Percentiles rank a stretch among this genome's conserved stretches.
These are phyloP conservation scores for Linnemannia elongata DNA, from an alignment of 192 early-diverging fungal species.

Conservation along the genomic window DNA sequence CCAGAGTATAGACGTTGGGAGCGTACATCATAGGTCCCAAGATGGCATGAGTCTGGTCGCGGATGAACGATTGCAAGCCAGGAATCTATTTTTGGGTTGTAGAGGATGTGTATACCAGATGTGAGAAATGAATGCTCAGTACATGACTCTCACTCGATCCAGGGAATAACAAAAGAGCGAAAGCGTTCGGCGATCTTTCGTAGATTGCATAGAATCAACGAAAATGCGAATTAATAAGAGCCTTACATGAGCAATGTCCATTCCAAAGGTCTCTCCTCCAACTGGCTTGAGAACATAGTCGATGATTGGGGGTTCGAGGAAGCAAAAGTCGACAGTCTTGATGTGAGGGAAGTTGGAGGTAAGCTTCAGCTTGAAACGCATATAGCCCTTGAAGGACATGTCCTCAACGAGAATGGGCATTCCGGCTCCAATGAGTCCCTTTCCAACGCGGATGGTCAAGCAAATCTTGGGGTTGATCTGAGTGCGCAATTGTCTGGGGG, in stretches of 20 bases:
- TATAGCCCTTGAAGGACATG: conserved; percentile 83
- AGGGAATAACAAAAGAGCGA: not conserved
- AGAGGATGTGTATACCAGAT: not conserved
- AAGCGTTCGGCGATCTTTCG: not conserved
- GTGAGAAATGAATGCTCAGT: not conserved
- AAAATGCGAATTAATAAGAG: not conserved
- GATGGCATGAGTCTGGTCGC: conserved; percentile 78
- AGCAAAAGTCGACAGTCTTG: conserved; percentile 84
- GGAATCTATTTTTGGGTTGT: conserved; percentile 71
- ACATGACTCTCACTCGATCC: not conserved
- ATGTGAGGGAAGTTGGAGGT: conserved; percentile 91
- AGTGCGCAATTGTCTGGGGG: conserved; percentile 73
- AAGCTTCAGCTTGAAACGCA: conserved; percentile 87
- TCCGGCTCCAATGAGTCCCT: conserved; percentile 86
- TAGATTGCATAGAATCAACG: not conserved
- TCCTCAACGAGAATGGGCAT: conserved; percentile 90
- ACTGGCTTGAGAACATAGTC: conserved; percentile 94
- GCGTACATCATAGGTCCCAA: conserved; percentile 88
- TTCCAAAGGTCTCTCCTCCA: conserved; percentile 85
- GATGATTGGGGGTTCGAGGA: conserved; percentile 87
- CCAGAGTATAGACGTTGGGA: conserved; percentile 84
- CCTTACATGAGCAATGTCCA: conserved; percentile 87
- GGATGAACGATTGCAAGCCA: conserved; percentile 83
- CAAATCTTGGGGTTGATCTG: conserved; percentile 91
- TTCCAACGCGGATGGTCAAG: conserved; percentile 87